Percentiles rank a stretch among this genome's conserved stretches.
Conservation (phyloP, 768 basidiomycete genomes). For the Boletellus emodensis region DNA sequence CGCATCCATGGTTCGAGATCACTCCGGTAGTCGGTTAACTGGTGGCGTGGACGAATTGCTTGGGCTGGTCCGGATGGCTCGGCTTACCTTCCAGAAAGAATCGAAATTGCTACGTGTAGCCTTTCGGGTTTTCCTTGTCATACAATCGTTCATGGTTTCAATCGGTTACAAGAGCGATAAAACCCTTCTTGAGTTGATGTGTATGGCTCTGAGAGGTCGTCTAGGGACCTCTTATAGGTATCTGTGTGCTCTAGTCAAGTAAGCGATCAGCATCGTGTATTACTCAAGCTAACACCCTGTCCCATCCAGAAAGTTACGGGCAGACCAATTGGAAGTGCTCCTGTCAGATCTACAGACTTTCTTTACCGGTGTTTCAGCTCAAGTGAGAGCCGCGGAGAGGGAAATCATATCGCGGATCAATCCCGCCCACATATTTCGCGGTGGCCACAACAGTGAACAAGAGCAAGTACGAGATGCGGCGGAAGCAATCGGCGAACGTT, state of each 20-base stretch:
- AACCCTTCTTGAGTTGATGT: constrained; percentile 39
- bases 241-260: constrained; percentile 50
- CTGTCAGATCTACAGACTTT: constrained; percentile 40
- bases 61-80: constrained; percentile 35
- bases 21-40: constrained; percentile 23
- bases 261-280: constrained; percentile 11
- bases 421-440: constrained; percentile 15
- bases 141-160: constrained; percentile 42
- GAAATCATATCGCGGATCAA: constrained; percentile 26
- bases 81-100: constrained; percentile 31
- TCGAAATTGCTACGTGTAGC: constrained; percentile 41
- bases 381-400: constrained; percentile 33
- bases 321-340: constrained; percentile 33
- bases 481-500: constrained; percentile 43
- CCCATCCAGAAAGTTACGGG: constrained; percentile 39
- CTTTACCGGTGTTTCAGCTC: constrained; percentile 32
- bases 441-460: constrained; percentile 17
- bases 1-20: constrained; percentile 13
- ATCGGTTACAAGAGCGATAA: constrained; percentile 41
- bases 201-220: constrained; percentile 42
- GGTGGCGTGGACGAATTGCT: constrained; percentile 31
- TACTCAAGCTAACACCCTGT: constrained; percentile 13
- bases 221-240: constrained; percentile 41
- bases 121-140: constrained; percentile 42
- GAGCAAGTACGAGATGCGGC: constrained; percentile 18